A percentile compares a stretch with the other conserved stretches of the same genome.
These are phyloP conservation scores for Rutidosis leptorrhynchoides DNA, from an alignment of 129 eudicot species.

Conservation along the genomic window DNA sequence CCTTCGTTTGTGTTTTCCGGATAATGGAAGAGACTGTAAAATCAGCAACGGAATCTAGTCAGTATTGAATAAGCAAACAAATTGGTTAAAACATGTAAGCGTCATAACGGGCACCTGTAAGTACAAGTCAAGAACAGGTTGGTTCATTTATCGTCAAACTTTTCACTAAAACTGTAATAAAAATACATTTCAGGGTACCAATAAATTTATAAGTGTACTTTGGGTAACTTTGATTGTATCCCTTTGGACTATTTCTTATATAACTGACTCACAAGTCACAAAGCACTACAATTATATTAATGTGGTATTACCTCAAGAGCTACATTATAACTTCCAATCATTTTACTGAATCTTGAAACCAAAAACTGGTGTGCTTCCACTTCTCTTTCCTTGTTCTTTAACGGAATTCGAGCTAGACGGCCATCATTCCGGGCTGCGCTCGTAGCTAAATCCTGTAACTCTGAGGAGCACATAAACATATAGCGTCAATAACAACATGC, in stretches of 20 bases:
- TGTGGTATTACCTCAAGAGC: slow-evolving; percentile 42
- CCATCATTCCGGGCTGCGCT: slow-evolving; percentile 68
- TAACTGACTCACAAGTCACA: background rate
- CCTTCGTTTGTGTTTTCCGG: slow-evolving; percentile 36
- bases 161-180: no score
- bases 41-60: slow-evolving; percentile 13
- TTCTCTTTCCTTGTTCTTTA: slow-evolving; percentile 54
- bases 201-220: background rate
- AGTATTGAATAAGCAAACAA: background rate
- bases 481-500: background rate
- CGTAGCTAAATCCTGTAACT: slow-evolving; percentile 51
- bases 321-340: slow-evolving; percentile 39
- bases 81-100: background rate
- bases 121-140: background rate
- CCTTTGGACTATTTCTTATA: background rate
- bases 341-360: slow-evolving; percentile 35
- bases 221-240: background rate
- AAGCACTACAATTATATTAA: background rate
- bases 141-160: background rate
- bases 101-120: background rate
- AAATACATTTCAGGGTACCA: background rate
- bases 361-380: slow-evolving; percentile 61
- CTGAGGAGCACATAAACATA: slow-evolving; percentile 34
- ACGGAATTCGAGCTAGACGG: slow-evolving; percentile 68
- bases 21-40: slow-evolving; percentile 36